Base-by-base conservation (phyloP, 2,329 filamentous ascomycete genomes). In the Cercospora sp. region DNA sequence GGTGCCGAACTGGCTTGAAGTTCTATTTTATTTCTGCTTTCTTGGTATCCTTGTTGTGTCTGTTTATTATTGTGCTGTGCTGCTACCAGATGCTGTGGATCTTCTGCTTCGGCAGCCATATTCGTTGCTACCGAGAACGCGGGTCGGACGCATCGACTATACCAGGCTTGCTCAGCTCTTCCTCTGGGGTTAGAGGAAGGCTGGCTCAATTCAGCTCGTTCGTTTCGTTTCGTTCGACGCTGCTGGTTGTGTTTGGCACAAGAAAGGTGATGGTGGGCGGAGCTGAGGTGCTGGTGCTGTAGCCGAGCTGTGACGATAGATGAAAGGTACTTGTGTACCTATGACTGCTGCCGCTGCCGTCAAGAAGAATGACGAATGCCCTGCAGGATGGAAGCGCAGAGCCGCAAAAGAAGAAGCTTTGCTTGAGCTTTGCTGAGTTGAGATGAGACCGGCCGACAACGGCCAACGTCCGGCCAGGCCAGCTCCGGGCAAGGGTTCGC, bases 41-140 rank as follows among this genome's bases (percentile, higher is more conserved):
- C 18, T 28, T 31, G 55, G 31, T 33, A 18, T 33, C n/a, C 55
- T 12, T 28, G n/a, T 23, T 23, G 3, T 10, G 8, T 3, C n/a
- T 51, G n/a, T 16, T 12, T 13, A 18, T 28, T 63, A 62, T 63
- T 60, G 13, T 60, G 36, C 62, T 30, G 65, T 48, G 57, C 63
- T 63, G 53, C 36, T 64, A 57, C 62, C 63, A 40, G 65, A 67
- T 60, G 66, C 67, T 61, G 62, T 33, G 28, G 69, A 70, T 68
- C 69, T 67, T 61, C 69, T 62, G 59, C 63, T 64, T 61, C 67
- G 53, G 64, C 69, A 69, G 64, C 69, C 69, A 68, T 70, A 68
- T 57, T 69, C 67, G 64, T 70, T 70, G 45, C 66, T 69, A 61
- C 68, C 68, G 36, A 70, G 60, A 65, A 64, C 61, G 57, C 65